A percentile compares a stretch with the other conserved stretches of the same genome.
Conservation (phyloP, 805 yeast species). For the Candida maris region DNA sequence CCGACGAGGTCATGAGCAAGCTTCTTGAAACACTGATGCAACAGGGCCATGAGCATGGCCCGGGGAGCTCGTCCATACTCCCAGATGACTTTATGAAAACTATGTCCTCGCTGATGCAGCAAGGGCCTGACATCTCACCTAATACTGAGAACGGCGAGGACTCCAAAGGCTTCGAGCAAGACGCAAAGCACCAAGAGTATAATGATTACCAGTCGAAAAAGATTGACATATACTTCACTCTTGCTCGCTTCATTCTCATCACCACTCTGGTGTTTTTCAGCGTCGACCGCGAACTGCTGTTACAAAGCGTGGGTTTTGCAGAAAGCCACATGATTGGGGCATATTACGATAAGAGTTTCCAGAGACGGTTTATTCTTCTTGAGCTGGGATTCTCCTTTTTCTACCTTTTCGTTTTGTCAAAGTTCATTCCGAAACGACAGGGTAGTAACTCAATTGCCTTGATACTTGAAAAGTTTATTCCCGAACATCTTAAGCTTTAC, state of each 20-base stretch:
- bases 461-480: conserved; percentile 21
- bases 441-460: conserved; percentile 17
- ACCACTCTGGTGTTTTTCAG: conserved; percentile 10
- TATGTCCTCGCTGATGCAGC: conserved; percentile 23
- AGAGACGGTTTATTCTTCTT: conserved; percentile 21
- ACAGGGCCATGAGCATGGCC: conserved; percentile 14
- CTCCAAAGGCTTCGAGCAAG: conserved; percentile 15
- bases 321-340: conserved; percentile 8
- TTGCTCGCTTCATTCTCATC: conserved; percentile 16
- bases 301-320: conserved; percentile 11
- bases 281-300: conserved; percentile 7
- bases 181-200: conserved; percentile 10
- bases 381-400: conserved; percentile 21
- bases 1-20: conserved; percentile 17
- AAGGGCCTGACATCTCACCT: conserved; percentile 5
- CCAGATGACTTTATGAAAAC: conserved; percentile 31
- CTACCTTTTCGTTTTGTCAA: conserved; percentile 13
- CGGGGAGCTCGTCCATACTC: conserved; percentile 6
- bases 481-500: conserved; percentile 13
- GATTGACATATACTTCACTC: conserved; percentile 14
- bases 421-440: conserved; percentile 11
- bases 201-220: conserved; percentile 10
- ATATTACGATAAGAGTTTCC: conserved; percentile 14
- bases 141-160: conserved; percentile 3
- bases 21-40: conserved; percentile 16